Evolutionary conservation across 2,329 filamentous ascomycete species (phyloP), one percentile per base, ranked within the genome.

Genomic region (Penicillium sp.): DNA sequence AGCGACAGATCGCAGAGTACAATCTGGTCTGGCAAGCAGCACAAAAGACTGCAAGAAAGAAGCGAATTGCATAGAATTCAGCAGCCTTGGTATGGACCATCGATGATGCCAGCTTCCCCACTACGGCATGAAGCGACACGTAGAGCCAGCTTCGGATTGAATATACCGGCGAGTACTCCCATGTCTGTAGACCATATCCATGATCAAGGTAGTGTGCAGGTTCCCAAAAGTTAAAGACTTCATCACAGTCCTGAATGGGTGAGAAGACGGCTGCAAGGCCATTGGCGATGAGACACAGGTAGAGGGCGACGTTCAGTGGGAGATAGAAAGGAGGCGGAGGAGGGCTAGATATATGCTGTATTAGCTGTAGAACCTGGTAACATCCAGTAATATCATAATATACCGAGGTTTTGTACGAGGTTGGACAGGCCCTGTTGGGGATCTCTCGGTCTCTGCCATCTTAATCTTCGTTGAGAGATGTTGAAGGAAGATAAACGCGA

Each of bases 191-290:
- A 31, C 91, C 93, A 63, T 95, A 91, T 59, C 88, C 87, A 74
- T 96, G 89, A 49, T 83, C 86, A 23, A 98, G 79, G 69, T 96
- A 98, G 69, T 98, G 93, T 0, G 90, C 83, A 0, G 93, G 91
- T 62, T 98, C 93, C 89, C 91, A 98, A 75, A 95, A 98, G 68
- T 98, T 98, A 78, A 95, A 98, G 9, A 91, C 91, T 74, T 98
- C 93, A 61, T 98, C 93, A 66, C 93, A 98, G 69, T 98, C 93
- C 67, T 96, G 90, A 55, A 98, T 95, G 0, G 93, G 93, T 1
- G 89, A 84, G 66, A 85, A 91, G 26, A 86, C 62, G 9, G 91
- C 93, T 6, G 91, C 87, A 18, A 91, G 60, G 14, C 86, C 56
- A 63, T 89, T 89, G 55, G 86, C 84, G 24, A 75, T 73, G 37